These are phyloP conservation scores for Alnus glutinosa DNA, from an alignment of 306 rosid genomes.

Conservation along the genomic window DNA sequence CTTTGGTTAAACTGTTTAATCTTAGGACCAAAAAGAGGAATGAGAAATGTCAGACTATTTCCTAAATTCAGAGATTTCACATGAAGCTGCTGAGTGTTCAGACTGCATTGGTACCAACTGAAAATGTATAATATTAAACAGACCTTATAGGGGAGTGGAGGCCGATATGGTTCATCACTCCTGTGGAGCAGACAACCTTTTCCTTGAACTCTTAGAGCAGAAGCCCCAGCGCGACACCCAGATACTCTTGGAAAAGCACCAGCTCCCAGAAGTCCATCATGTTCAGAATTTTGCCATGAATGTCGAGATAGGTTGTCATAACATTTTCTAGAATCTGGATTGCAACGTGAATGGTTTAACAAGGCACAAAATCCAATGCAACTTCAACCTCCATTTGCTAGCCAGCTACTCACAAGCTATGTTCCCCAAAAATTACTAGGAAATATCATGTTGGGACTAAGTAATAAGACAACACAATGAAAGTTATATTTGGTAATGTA, in stretches of 20 bases:
- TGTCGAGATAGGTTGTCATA: slow-evolving; percentile 16
- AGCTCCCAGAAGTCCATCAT: slow-evolving; percentile 25
- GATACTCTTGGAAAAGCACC: background rate
- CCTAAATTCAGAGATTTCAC: background rate
- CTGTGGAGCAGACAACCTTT: slow-evolving; percentile 37
- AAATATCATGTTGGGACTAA: background rate
- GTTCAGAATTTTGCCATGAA: background rate
- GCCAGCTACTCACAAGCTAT: background rate
- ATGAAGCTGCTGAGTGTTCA: background rate
- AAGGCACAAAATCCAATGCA: background rate
- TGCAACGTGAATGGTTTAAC: slow-evolving; percentile 16
- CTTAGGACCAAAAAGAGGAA: background rate
- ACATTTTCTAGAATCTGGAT: slow-evolving; percentile 28
- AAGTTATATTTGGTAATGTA: background rate
- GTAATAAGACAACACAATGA: background rate
- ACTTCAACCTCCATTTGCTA: background rate
- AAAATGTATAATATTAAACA: slow-evolving; percentile 11
- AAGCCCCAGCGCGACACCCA: background rate
- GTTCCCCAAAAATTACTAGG: background rate
- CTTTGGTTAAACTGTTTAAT: background rate
- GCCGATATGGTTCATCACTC: slow-evolving; percentile 49
- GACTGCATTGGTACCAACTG: slow-evolving; percentile 1
- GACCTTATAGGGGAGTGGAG: slow-evolving; percentile 49
- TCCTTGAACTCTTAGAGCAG: slow-evolving; percentile 14
- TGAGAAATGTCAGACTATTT: background rate